Evolutionary conservation across 257 asterid species (phyloP), one percentile per base, ranked within the genome.

Genomic region (Verbascum thapsus): DNA sequence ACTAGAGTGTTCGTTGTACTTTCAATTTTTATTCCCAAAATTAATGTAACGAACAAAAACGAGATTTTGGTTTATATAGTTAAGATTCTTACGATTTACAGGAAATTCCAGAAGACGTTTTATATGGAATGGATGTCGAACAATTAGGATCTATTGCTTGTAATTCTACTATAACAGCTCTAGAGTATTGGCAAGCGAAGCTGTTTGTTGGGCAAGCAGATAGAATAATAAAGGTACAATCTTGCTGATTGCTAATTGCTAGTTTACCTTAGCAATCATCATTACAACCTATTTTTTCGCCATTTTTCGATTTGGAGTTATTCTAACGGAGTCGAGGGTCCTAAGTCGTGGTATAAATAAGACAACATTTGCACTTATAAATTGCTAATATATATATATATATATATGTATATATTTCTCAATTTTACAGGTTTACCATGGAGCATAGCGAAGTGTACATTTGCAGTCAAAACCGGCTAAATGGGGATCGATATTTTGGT

Each of bases 141-240:
- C 64, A 76, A 7, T 15, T 72, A 18, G 96, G 96, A 61, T 74
- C 92, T 30, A 67, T 88, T 30, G 48, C 82, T 19, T 78, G 87
- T 63, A 75, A 74, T 72, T 85, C 96, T 41, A 74, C 82, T 5
- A 51, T 86, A 69, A 83, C 95, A 16, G 62, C 82, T 65, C 76
- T 91, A 32, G 5, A 73, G 61, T 82, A 85, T 76, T 72, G 82
- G 80, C 67, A 85, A 35, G 96, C 87, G 74, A 91, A 86, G 78
- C 78, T 91, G 41, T 74, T 83, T 53, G 86, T 70, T 39, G 96
- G 94, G 58, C 96, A 81, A 69, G 87, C 95, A 50, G 84, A 91
- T 70, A 55, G 78, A 69, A 73, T 45, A 23, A 76, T 84, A 68
- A 91, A 88, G 95, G 95, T 84, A 68, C 13, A 26, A 26, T 6